A percentile compares a stretch with the other conserved stretches of the same genome.
These are phyloP conservation scores for Immersiella caudata DNA, from an alignment of 495 filamentous ascomycete genomes.

Conservation along the genomic window DNA sequence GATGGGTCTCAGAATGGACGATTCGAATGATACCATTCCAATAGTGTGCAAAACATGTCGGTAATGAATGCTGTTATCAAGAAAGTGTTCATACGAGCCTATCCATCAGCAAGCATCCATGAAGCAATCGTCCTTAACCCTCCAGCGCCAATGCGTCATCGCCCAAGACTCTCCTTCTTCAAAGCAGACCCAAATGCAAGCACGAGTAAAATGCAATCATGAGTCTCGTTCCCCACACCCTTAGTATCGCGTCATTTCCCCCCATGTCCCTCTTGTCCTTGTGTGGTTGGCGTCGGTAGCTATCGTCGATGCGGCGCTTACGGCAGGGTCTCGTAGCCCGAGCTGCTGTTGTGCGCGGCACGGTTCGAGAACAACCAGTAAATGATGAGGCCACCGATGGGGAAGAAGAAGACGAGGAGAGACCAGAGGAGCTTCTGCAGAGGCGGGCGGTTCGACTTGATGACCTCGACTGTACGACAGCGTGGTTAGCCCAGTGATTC, in stretches of 20 bases:
- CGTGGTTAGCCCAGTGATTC: neutral
- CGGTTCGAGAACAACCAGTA: slow-evolving; percentile 59
- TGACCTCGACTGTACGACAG: slow-evolving; percentile 48
- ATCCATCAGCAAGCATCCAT: neutral
- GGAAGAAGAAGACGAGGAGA: slow-evolving; percentile 55
- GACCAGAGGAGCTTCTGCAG: slow-evolving; percentile 54
- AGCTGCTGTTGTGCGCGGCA: slow-evolving; percentile 42
- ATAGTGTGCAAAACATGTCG: neutral
- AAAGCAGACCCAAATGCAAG: neutral
- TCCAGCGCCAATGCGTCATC: neutral
- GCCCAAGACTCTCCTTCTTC: neutral
- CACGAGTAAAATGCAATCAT: neutral
- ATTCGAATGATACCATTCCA: neutral
- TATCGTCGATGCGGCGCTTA: slow-evolving; percentile 19
- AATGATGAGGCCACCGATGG: slow-evolving; percentile 51
- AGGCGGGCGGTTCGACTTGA: slow-evolving; percentile 53
- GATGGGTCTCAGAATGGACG: neutral
- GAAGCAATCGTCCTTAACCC: no score
- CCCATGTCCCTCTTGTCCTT: neutral
- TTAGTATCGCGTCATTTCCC: neutral
- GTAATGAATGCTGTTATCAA: neutral
- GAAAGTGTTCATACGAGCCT: neutral
- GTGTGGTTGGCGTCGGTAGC: neutral
- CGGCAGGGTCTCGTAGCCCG: slow-evolving; percentile 48
- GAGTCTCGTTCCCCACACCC: neutral